Evolutionary conservation across 2,329 filamentous ascomycete genomes (phyloP), one percentile per base, ranked within the genome.

Genomic region (Alternaria arborescens): DNA sequence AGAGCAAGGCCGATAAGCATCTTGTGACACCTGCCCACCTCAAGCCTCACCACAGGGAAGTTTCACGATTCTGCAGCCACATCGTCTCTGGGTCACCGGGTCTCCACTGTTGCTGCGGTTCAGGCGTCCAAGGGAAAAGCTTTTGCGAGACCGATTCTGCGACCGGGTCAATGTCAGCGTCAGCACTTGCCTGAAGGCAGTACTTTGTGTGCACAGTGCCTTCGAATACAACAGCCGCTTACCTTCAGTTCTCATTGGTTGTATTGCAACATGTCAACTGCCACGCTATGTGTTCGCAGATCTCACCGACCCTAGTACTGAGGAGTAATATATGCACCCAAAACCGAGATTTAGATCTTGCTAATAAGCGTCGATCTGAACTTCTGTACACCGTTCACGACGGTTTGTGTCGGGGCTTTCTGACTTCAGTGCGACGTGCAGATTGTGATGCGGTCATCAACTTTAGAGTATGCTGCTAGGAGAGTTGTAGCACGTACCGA

Each of bases 91-190:
- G 8, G 28, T 61, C 32, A 36, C 43, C 43, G 58, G 22, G 43
- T 48, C 46, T 56, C 61, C 58, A 56, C 53, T 55, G 51, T 28
- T 50, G 26, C 26, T 53, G 50, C 44, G 26, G 18, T 47, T 46
- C 20, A 51, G 52, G 50, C 57, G 46, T 52, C 46, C 57, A 18
- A 56, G 52, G 32, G 32, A 52, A 50, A 36, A 38, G 44, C 44
- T 22, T 46, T 55, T 30, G 28, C 44, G 32, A 50, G 20, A 50
- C 14, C 30, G 46, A 50, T 50, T 11, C 32, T 50, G 14, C 46
- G 32, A n/a, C 20, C n/a, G 12, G 30, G 28, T 32, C 14, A 52
- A 41, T 56, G 34, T 38, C 46, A 50, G 46, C 46, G 32, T 50
- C 20, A 50, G 46, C 46, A 38, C 46, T 48, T 36, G 46, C 16